These are phyloP conservation scores for Vitis rotundifolia DNA, from an alignment of 164 flowering plant species.

Conservation along the genomic window DNA sequence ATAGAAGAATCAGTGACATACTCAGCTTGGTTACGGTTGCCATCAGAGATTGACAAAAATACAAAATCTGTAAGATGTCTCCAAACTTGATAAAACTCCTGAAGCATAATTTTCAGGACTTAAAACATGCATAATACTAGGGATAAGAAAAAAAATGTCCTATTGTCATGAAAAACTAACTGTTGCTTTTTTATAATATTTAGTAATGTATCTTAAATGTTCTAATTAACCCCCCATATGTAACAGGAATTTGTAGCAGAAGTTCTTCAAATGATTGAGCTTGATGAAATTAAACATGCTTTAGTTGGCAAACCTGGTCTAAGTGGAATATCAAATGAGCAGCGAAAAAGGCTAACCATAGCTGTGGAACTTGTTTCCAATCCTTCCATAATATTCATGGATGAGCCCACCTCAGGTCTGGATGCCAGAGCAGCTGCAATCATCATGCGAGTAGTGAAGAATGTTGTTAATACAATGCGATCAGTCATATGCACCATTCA, in stretches of 20 bases:
- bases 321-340: conserved; percentile 44
- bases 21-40: conserved; percentile 50
- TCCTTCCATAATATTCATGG: conserved; percentile 52
- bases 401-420: conserved; percentile 49
- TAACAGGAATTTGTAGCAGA: conserved; percentile 39
- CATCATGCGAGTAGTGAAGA: conserved; percentile 45
- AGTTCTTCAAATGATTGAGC: conserved; percentile 44
- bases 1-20: conserved; percentile 45
- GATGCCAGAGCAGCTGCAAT: conserved; percentile 56
- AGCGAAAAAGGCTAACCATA: conserved; percentile 49
- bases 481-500: conserved; percentile 54
- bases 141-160: neutral
- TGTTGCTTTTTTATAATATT: neutral
- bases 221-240: neutral
- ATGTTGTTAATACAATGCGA: conserved; percentile 36
- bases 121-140: neutral
- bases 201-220: neutral
- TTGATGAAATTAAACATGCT: conserved; percentile 37
- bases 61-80: conserved; percentile 31
- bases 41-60: conserved; percentile 20
- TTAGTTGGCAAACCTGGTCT: conserved; percentile 42
- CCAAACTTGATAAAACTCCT: neutral
- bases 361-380: conserved; percentile 59
- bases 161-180: neutral
- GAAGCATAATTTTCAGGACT: neutral